Evolutionary conservation across 768 basidiomycete species (phyloP).

Genomic region (Boletus rubropictus): DNA sequence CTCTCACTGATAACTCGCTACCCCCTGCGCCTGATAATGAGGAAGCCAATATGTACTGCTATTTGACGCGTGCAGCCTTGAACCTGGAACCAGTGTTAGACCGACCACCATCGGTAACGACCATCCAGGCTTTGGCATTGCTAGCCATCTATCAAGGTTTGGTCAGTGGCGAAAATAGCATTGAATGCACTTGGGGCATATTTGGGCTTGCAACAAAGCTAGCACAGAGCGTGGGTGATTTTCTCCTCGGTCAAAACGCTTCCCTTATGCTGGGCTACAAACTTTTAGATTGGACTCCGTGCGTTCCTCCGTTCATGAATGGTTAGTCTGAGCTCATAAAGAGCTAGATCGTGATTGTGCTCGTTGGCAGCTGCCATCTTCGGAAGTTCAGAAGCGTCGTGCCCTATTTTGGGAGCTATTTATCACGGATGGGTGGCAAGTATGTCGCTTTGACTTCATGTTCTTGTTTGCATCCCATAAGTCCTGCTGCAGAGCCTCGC

Average conservation of each 20-base stretch:
- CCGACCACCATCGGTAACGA: constrained; percentile 63
- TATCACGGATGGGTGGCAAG: constrained; percentile 73
- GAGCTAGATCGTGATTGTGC: constrained; percentile 65
- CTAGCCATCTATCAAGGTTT: constrained; percentile 71
- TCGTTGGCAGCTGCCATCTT: constrained; percentile 54
- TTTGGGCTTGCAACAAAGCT: constrained; percentile 62
- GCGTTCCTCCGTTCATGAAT: constrained; percentile 25
- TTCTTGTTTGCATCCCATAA: not conserved
- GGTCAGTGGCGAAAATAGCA: constrained; percentile 61
- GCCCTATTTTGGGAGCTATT: constrained; percentile 71
- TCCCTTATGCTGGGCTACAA: constrained; percentile 3
- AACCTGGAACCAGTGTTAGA: constrained; percentile 65
- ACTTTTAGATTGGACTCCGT: constrained; percentile 60
- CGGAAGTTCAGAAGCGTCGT: constrained; percentile 66
- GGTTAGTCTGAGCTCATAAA: constrained; percentile 11
- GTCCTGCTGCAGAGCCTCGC: constrained; percentile 48
- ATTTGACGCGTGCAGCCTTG: constrained; percentile 59
- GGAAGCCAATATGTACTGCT: constrained; percentile 49
- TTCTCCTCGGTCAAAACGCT: not conserved
- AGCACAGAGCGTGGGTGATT: constrained; percentile 56
- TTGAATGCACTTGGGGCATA: constrained; percentile 61
- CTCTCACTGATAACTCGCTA: constrained; percentile 49
- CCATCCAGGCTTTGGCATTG: constrained; percentile 59
- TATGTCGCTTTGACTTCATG: constrained; percentile 24
- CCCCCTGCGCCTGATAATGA: constrained; percentile 49